These are phyloP conservation scores for Sordaria brevicollis DNA, from an alignment of 495 filamentous ascomycete genomes.

Conservation along the genomic window DNA sequence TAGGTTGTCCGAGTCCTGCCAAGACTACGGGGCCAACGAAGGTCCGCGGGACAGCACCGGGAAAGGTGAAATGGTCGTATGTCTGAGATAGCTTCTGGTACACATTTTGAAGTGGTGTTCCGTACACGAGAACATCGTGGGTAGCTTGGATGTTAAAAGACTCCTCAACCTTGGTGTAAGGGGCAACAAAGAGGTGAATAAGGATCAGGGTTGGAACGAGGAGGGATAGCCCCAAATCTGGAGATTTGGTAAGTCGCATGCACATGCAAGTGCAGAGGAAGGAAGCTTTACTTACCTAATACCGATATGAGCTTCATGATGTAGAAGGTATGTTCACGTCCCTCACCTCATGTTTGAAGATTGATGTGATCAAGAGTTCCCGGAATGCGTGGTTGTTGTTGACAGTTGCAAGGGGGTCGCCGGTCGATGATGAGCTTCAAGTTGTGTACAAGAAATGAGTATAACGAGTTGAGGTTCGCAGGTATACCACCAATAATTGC, in stretches of 20 bases:
- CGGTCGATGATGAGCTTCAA: too few relatives aligned
- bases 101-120: conserved; percentile 51
- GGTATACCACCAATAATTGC: too few relatives aligned
- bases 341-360: neutral
- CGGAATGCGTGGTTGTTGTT: neutral
- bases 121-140: conserved; percentile 79
- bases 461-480: neutral
- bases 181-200: conserved; percentile 65
- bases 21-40: conserved; percentile 73
- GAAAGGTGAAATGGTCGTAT: conserved; percentile 90
- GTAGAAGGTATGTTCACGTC: neutral
- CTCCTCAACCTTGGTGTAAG: conserved; percentile 98
- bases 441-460: neutral
- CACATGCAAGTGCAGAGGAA: neutral
- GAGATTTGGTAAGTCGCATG: neutral
- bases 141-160: conserved; percentile 95
- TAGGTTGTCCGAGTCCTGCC: conserved; percentile 55
- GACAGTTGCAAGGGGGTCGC: neutral
- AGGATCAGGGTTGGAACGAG: conserved; percentile 58
- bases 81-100: conserved; percentile 36
- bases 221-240: conserved; percentile 43
- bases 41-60: conserved; percentile 82
- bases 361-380: neutral
- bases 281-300: neutral
- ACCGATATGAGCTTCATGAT: neutral